A percentile compares a stretch with the other conserved stretches of the same genome.
These are phyloP conservation scores for Tetrapyrgos nigripes DNA, from an alignment of 1,284 basidiomycete species.

Conservation along the genomic window DNA sequence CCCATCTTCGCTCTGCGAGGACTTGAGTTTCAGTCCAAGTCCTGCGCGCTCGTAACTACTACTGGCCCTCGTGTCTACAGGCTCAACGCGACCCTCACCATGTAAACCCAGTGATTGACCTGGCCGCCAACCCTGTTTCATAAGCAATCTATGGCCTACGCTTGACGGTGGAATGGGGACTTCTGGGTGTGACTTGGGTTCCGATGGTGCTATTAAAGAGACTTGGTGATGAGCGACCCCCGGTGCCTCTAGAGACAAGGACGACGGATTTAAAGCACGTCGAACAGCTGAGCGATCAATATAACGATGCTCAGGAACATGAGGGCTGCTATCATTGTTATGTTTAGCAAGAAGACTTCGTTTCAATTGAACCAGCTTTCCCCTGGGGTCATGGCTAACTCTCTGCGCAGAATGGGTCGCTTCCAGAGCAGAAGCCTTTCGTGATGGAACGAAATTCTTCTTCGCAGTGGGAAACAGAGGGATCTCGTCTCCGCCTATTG, in stretches of 20 bases:
- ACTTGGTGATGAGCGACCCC: constrained; percentile 36
- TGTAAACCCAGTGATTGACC: constrained; percentile 61
- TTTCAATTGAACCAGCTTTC: constrained; percentile 65
- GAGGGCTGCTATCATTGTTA: constrained; percentile 27
- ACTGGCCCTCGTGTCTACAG: constrained; percentile 52
- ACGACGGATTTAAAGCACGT: constrained; percentile 59
- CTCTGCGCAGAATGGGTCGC: no score
- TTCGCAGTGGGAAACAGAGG: constrained; percentile 57
- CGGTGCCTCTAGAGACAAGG: constrained; percentile 52
- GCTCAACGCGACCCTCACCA: constrained; percentile 54
- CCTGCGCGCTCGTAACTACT: constrained; percentile 53
- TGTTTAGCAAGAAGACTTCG: constrained; percentile 62
- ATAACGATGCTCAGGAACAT: constrained; percentile 40
- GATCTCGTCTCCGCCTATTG: constrained; percentile 56
- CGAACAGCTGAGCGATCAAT: constrained; percentile 74
- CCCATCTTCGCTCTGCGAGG: constrained; percentile 3
- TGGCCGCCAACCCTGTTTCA: constrained; percentile 78
- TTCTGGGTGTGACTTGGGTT: constrained; percentile 43
- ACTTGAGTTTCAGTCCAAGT: constrained; percentile 49
- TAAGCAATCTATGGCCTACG: constrained; percentile 68
- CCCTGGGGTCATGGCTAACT: background rate
- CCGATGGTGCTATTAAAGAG: no score
- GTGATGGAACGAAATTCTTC: constrained; percentile 22
- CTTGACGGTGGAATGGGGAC: constrained; percentile 60
- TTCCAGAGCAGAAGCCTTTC: background rate